Base-by-base conservation (phyloP, 257 asterid species). In the Penstemon eatonii region DNA sequence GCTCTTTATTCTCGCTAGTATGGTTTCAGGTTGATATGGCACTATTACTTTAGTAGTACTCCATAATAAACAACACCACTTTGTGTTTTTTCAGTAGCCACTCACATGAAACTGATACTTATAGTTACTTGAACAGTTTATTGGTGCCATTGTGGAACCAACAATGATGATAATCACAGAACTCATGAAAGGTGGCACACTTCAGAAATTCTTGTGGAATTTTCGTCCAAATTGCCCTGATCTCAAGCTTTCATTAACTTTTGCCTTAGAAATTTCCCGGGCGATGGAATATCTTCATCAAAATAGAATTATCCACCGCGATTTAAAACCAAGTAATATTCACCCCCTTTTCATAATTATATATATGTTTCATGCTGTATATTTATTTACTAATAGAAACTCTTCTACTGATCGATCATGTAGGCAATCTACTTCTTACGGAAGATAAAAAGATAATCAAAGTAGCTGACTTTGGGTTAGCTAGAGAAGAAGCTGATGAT, bases 391-490 rank as follows among this genome's bases (percentile, higher is more conserved):
- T 44, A 43, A 44, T 43, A 13, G 49, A 69, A 45, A 62, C 59
- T 52, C 63, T 58, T 65, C 47, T 39, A 39, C 62, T 39, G 53
- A 15, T 38, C 36, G 33, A 25, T 25, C 7, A 47, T 67, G 58
- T 12, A 87, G 95, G 85, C 81, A 85, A 85, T 67, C 68, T 87
- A 8, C 91, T 87, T 68, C 89, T 87, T 56, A 76, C 91, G 1
- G 85, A 79, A 67, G 95, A 87, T 72, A 74, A 73, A 66, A 79
- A 46, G 69, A 70, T 51, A 60, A 55, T 87, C 56, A 87, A 83
- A 74, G 8, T 85, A 55, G 91, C 95, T n/a, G 95, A 85, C 71
- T 87, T 87, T 70, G 95, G 91, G 18, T 71, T 80, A 74, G 87
- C 91, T 49, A 80, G 89, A 81, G 91, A 83, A 75, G 88, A 79